phyloP scores from a whole-genome alignment of 129 eudicot genomes.

The Pittosporum tobira region DNA sequence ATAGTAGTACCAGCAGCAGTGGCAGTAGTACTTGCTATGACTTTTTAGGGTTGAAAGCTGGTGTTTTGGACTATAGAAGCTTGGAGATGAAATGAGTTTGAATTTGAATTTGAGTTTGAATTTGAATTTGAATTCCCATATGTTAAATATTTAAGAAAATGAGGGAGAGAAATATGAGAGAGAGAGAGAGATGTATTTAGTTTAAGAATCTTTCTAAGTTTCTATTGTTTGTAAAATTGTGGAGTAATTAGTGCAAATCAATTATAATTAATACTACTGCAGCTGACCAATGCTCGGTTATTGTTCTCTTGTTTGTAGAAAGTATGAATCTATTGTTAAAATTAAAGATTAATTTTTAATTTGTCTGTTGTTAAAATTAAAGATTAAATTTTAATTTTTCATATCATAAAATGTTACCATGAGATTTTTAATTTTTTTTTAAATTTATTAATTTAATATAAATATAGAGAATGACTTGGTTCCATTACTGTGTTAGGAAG shows the following conservation, averaged over 20 bases:
- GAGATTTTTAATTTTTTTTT: no score
- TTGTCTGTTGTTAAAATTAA: no score
- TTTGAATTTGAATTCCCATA: background rate
- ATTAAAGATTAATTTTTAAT: no score
- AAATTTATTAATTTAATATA: no score
- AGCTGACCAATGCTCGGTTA: background rate
- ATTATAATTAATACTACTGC: background rate
- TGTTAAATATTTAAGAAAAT: no score
- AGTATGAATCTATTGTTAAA: no score
- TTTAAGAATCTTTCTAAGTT: slow-evolving; percentile 19
- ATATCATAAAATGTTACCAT: no score
- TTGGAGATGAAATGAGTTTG: slow-evolving; percentile 68
- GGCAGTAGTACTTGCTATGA: slow-evolving; percentile 45
- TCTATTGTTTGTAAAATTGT: slow-evolving; percentile 35
- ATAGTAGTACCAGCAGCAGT: slow-evolving; percentile 13
- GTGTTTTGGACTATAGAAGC: slow-evolving; percentile 66
- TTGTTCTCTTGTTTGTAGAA: no score
- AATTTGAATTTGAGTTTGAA: slow-evolving; percentile 8
- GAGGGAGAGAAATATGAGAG: no score
- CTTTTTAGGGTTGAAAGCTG: slow-evolving; percentile 65
- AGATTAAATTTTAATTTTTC: no score
- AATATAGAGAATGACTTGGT: background rate
- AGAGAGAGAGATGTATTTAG: background rate
- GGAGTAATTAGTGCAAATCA: background rate
- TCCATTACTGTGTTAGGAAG: background rate